Base-by-base conservation (phyloP, 495 filamentous ascomycete genomes). In the Aspergillus heteromorphus region DNA sequence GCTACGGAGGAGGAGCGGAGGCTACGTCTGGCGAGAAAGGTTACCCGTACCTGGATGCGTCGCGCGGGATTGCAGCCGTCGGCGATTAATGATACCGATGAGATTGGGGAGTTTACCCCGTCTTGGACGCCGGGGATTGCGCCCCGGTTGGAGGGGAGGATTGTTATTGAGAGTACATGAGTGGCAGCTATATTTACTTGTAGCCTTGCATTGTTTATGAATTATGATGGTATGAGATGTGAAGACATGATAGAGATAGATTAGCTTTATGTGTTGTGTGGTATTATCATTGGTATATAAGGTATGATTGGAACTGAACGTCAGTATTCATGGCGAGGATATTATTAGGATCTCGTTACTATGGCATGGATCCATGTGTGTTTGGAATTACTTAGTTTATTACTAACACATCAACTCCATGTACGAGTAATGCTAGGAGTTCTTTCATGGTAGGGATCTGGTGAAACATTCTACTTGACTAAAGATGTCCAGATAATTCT, bases 51-150 rank as follows among this genome's bases (percentile, higher is more conserved):
- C 64, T 96, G 91, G 91, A 87, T 86, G 67, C 76, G 83, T 8
- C 58, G 85, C 34, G 83, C 86, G 0, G 82, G 84, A 0, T 71
- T 93, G 19, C 61, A 80, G 18, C 69, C 74, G 40, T 54, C 53
- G 2, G 41, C 21, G 1, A 43, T 69, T 16, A 55, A 65, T 63
- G 75, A 58, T 60, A 70, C 54, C 69, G 79, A 53, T 58, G 75
- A 76, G 51, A 75, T 81, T 16, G 74, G 70, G 10, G 76, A 71
- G 7, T 77, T 84, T 54, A 77, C 79, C 21, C 85, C 86, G 9
- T 72, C 83, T 42, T 95, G 91, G 91, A 92, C 91, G 3, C 83
- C 75, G 49, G 84, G 86, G 0, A 88, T 95, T 56, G 79, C 83
- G 19, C 91, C 91, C 18, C 79, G 73, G 48, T 52, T 93, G 1